phyloP scores from a whole-genome alignment of 164 flowering plant species.

The Hamamelis virginiana region DNA sequence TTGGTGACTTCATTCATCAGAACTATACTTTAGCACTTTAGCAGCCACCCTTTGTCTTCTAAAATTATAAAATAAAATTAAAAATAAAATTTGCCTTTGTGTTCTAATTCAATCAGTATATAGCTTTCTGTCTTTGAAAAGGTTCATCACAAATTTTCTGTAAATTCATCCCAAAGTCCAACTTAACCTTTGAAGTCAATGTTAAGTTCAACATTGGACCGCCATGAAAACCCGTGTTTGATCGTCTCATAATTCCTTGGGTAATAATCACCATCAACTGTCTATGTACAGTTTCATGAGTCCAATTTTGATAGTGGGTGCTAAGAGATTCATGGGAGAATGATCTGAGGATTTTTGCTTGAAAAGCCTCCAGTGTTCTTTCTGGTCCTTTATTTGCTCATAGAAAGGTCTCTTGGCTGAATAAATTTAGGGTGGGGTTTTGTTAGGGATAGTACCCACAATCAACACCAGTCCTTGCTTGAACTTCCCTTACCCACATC shows the following conservation, averaged over 20 bases:
- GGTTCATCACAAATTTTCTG: background rate
- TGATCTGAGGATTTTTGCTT: background rate
- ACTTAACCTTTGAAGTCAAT: background rate
- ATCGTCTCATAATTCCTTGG: constrained; percentile 6
- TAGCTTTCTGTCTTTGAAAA: background rate
- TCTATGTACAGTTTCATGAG: background rate
- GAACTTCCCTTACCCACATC: background rate
- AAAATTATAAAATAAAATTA: background rate
- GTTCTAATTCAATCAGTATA: too few species aligned
- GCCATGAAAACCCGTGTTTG: background rate
- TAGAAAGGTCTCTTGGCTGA: background rate
- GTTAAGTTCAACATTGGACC: background rate
- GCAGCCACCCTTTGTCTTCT: background rate
- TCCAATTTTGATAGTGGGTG: background rate
- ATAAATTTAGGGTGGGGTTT: background rate
- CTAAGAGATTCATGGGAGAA: background rate
- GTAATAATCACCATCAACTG: background rate
- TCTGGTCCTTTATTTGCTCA: background rate
- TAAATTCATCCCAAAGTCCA: background rate
- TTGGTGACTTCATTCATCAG: background rate
- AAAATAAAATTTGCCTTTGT: too few species aligned
- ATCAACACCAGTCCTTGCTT: background rate
- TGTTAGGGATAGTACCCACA: background rate
- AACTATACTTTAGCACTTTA: background rate
- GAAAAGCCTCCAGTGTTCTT: background rate